Conservation (phyloP, 2,329 filamentous ascomycete species). For the Immersiporthe knoxdaviesiana region DNA sequence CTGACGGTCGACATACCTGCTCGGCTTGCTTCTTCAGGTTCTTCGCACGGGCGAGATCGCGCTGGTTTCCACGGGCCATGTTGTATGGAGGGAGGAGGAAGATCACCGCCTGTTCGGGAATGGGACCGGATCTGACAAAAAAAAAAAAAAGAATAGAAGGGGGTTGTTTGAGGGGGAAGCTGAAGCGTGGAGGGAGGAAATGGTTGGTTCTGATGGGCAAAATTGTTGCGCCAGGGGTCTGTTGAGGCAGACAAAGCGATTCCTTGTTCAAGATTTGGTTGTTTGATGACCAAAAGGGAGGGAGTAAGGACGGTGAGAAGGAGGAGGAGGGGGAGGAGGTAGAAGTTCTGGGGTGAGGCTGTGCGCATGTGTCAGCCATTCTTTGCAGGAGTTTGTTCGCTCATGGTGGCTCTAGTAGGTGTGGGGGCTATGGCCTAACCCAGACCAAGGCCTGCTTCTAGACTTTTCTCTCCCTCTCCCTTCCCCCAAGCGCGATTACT, state of each 20-base stretch:
- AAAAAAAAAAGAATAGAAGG: not conserved
- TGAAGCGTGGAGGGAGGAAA: not conserved
- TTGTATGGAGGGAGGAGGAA: constrained; percentile 19
- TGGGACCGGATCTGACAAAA: not conserved
- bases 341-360: not conserved
- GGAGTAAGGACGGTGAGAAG: not conserved
- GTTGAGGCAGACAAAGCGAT: no score
- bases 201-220: not conserved
- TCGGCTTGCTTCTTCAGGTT: constrained; percentile 71
- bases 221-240: not conserved
- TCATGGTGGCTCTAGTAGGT: not conserved
- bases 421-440: not conserved
- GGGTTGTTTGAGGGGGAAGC: not conserved
- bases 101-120: not conserved
- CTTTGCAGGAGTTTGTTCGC: no score
- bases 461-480: not conserved
- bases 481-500: no score
- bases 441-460: not conserved
- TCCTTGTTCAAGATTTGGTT: no score
- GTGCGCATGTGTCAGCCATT: not conserved
- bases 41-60: constrained; percentile 90
- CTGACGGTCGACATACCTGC: constrained; percentile 52
- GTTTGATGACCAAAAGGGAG: not conserved
- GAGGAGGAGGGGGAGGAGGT: no score
- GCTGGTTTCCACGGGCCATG: constrained; percentile 96